These are phyloP conservation scores for Fusarium fracticaudum DNA, from an alignment of 2,329 filamentous ascomycete species.

Conservation along the genomic window DNA sequence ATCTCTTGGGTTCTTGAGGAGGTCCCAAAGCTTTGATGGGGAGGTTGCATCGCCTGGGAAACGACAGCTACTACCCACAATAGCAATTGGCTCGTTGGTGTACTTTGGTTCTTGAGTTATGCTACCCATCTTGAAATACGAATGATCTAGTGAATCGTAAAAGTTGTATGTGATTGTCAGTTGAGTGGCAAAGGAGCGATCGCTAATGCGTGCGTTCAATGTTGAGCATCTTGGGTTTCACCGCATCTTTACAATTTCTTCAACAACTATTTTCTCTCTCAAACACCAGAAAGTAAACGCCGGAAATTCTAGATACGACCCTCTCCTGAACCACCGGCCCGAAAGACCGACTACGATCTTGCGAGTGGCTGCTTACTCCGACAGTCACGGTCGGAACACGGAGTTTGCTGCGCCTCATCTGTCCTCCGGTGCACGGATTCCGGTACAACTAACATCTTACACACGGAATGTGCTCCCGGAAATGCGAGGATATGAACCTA, in stretches of 20 bases:
- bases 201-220: neutral
- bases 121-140: neutral
- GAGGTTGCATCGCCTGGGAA: slow-evolving; percentile 9
- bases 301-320: neutral
- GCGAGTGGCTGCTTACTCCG: neutral
- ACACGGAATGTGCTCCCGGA: fast-evolving
- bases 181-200: neutral
- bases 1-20: neutral
- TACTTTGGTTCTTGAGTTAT: neutral
- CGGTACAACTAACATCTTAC: neutral
- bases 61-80: slow-evolving; percentile 13
- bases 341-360: neutral
- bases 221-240: neutral
- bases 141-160: neutral
- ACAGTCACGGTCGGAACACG: neutral
- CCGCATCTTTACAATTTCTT: neutral
- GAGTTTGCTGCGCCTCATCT: neutral
- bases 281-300: fast-evolving
- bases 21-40: slow-evolving; percentile 13
- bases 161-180: neutral
- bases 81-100: slow-evolving; percentile 17
- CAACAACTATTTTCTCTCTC: fast-evolving
- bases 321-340: neutral
- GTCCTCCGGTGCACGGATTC: neutral
- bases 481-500: neutral